Percentiles rank a stretch among this genome's conserved stretches.
Conservation (phyloP, 2,329 filamentous ascomycete species). For the Trichoderma citrinoviride region DNA sequence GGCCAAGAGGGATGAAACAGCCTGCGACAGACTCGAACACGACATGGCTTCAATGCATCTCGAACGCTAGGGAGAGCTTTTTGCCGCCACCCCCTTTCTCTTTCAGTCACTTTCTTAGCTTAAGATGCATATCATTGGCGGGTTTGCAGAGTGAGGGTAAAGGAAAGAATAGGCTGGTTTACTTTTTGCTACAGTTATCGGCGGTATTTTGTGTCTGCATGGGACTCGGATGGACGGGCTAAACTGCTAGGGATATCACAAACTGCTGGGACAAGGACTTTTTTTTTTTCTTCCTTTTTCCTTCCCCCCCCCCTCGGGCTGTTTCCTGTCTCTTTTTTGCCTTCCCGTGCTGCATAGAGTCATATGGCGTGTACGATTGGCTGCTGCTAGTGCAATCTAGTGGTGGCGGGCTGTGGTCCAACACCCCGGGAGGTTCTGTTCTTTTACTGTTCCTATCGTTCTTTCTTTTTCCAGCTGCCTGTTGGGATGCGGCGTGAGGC, state of each 20-base stretch:
- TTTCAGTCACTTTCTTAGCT: not conserved
- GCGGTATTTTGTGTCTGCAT: not conserved
- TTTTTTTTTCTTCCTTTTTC: not conserved
- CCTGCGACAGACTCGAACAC: not conserved
- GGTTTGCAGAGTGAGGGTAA: not conserved
- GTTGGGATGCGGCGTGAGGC: conserved; percentile 12
- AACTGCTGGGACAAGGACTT: not conserved
- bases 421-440: not conserved
- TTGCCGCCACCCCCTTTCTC: not conserved
- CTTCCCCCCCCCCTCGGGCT: no score
- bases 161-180: not conserved
- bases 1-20: not conserved
- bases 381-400: not conserved
- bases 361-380: conserved; percentile 5
- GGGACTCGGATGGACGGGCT: conserved; percentile 3
- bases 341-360: conserved; percentile 10
- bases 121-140: not conserved
- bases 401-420: conserved; percentile 1
- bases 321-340: conserved; percentile 9
- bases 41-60: not conserved
- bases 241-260: conserved; percentile 13
- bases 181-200: not conserved
- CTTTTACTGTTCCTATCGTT: not conserved
- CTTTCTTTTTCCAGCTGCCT: not conserved
- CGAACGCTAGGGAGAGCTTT: not conserved